Evolutionary conservation across 208 protist species (phyloP), one percentile per base, ranked within the genome.

Genomic region (Crithidia mellificae): DNA sequence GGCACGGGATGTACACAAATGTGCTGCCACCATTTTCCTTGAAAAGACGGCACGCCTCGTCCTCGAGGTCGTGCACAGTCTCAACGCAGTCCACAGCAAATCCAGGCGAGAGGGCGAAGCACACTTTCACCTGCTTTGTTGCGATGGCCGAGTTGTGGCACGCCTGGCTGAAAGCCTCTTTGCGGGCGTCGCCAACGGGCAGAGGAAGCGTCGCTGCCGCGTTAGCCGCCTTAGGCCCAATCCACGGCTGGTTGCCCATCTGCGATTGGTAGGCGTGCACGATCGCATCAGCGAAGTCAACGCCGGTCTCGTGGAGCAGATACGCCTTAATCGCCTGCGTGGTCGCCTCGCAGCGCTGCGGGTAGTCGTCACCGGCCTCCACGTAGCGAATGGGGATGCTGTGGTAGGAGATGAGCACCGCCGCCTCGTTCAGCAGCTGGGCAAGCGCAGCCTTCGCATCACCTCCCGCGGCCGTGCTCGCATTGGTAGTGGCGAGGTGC

Each of bases 191-290:
- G n/a, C n/a, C n/a, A n/a, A n/a, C n/a, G n/a, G n/a, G n/a, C n/a
- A n/a, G n/a, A n/a, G n/a, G n/a, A n/a, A n/a, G n/a, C n/a, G n/a
- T n/a, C n/a, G n/a, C n/a, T n/a, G n/a, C n/a, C n/a, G n/a, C n/a
- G n/a, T n/a, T n/a, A n/a, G n/a, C n/a, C n/a, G n/a, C n/a, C n/a
- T n/a, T n/a, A n/a, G n/a, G n/a, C n/a, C n/a, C n/a, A n/a, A 87
- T 49, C 75, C 81, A 87, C 19, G 68, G 70, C 32, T 78, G 50
- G 8, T 49, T 68, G 27, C 81, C 81, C 66, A 84, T 79, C 25
- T 63, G 50, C 8, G 74, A 87, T 53, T 84, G 77, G 66, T 75
- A 79, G 29, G 56, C 49, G 20, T 81, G 67, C 6, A 78, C 63
- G 1, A 75, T 52, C 25, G 52, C 17, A 36, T 38, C 47, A 19